Evolutionary conservation across 768 basidiomycete species (phyloP).

Genomic region (Termitomyces sp.): DNA sequence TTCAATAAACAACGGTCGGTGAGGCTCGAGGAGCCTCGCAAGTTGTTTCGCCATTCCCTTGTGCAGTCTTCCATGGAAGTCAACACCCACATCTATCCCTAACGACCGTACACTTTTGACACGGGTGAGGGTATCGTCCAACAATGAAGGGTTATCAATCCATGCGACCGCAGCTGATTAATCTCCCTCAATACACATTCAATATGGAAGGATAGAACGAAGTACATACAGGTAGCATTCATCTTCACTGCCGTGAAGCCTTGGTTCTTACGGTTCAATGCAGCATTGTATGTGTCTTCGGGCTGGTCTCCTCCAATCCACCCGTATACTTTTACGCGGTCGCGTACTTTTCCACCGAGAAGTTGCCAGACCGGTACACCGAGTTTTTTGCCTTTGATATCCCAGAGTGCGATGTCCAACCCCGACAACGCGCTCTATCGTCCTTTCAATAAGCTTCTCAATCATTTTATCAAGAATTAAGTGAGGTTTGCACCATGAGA

Average conservation of each 20-base stretch:
- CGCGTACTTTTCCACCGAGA: constrained; percentile 65
- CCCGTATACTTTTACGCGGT: constrained; percentile 54
- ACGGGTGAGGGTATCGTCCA: constrained; percentile 49
- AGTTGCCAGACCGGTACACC: constrained; percentile 64
- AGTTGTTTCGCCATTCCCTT: constrained; percentile 70
- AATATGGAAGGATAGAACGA: neutral
- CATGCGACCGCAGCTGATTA: constrained; percentile 37
- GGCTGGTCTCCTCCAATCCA: constrained; percentile 58
- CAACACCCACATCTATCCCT: constrained; percentile 58
- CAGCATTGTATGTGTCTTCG: constrained; percentile 49
- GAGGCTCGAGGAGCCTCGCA: constrained; percentile 54
- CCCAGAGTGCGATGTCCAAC: constrained; percentile 70
- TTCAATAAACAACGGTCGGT: constrained; percentile 64
- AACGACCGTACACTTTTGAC: constrained; percentile 48
- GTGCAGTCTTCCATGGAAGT: constrained; percentile 70
- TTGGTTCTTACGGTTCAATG: constrained; percentile 49
- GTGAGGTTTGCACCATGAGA: constrained; percentile 46
- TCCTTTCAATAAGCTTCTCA: neutral
- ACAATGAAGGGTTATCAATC: constrained; percentile 56
- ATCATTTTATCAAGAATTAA: neutral
- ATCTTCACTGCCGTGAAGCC: constrained; percentile 73
- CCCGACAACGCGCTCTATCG: constrained; percentile 50
- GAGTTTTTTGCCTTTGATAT: constrained; percentile 76
- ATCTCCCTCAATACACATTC: neutral
- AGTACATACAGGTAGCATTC: constrained; percentile 53